Evolutionary conservation across 2,329 filamentous ascomycete genomes (phyloP).

Genomic region (Cytospora piceicola): DNA sequence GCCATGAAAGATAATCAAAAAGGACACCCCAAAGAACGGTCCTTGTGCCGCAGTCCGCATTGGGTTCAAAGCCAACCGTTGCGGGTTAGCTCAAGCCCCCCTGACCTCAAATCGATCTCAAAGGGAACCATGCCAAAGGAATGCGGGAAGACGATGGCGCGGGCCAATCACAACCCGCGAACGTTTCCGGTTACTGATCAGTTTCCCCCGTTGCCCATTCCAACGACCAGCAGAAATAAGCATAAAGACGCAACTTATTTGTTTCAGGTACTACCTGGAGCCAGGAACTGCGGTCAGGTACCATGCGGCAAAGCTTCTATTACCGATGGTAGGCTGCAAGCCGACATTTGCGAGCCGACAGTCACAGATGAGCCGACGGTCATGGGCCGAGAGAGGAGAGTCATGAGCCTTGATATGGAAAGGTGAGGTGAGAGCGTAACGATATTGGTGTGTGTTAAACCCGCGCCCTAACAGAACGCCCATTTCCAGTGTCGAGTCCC

Average conservation of each 20-base stretch:
- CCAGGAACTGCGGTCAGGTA: conserved; percentile 24
- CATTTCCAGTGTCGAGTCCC: conserved; percentile 7
- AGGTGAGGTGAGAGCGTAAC: conserved; percentile 11
- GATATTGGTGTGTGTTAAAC: conserved; percentile 20
- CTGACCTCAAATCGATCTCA: conserved; percentile 17
- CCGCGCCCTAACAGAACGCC: conserved; percentile 6
- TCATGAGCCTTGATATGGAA: conserved; percentile 15
- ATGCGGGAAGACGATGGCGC: conserved; percentile 19
- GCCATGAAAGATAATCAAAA: background rate
- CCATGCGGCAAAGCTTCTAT: conserved; percentile 6
- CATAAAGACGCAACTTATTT: conserved; percentile 8
- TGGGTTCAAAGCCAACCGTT: conserved; percentile 13
- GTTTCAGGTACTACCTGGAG: conserved; percentile 23
- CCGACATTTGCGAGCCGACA: background rate
- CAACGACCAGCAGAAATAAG: conserved; percentile 2
- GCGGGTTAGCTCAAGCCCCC: conserved; percentile 20
- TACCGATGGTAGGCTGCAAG: background rate
- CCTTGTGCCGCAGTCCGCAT: conserved; percentile 16
- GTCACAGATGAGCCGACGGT: background rate
- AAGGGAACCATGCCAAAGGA: conserved; percentile 15
- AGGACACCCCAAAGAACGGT: background rate
- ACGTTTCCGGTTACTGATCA: conserved; percentile 24
- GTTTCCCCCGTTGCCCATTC: conserved; percentile 4
- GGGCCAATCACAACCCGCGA: conserved; percentile 15
- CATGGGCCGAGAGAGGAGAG: conserved; percentile 10